Evolutionary conservation across 768 basidiomycete species (phyloP), one percentile per base, ranked within the genome.

Genomic region (Astraeus odoratus): DNA sequence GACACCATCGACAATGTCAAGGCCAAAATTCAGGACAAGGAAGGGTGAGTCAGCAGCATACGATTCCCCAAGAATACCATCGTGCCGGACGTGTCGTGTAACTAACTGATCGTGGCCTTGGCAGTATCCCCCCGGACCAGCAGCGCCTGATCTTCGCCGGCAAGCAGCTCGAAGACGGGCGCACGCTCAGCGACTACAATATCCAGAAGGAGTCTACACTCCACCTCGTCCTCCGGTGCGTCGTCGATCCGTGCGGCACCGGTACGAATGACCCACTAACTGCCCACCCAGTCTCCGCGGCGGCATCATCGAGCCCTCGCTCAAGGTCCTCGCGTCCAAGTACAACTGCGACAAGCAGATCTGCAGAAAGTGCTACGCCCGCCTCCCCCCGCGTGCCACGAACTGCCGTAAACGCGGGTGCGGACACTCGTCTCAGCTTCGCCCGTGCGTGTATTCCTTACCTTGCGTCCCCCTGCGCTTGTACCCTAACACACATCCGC

Each of bases 321-420:
- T 99, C 62, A 97, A 97, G 73, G 91, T 92, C 33, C 81, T 98
- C 50, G 96, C 96, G 47, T 78, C 85, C 66, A 95, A 95, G 69
- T 96, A 93, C 82, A 97, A 97, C 74, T 97, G 93, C 68, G 92
- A 96, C 72, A 95, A 95, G 78, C 90, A 94, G 67, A 97, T 97
- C 60, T 98, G 96, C 80, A 92, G 96, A 70, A 97, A 97, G 71
- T 98, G 96, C 76, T 98, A 98, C 69, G 96, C 96, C 36, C 95
- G 96, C 58, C 95, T 98, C 58, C 95, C 96, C 53, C 95, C 94
- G 43, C 92, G 96, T 66, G 96, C 96, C 29, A 97, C 94, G 74
- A 98, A 99, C 81, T 98, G 96, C 83, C 78, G 95, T 66, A 95
- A 95, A 76, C 79, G 92, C 55, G 77, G 81, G 48, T 95, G 93